A percentile compares a stretch with the other conserved stretches of the same genome.
phyloP scores from a whole-genome alignment of 179 eudicot species.

The Sideroxylon spinosum region DNA sequence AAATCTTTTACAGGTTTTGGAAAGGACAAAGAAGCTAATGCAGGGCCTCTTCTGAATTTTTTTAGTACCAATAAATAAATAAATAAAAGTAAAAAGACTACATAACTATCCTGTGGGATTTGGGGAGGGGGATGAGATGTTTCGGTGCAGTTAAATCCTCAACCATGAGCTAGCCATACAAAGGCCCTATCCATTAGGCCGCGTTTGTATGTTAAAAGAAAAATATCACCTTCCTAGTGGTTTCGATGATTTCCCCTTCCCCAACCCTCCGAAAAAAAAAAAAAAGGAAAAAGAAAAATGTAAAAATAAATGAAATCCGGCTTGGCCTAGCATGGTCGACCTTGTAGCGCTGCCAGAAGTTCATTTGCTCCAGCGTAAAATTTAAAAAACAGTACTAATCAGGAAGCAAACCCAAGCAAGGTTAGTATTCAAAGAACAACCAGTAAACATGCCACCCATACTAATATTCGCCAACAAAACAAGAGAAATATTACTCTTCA shows the following conservation, averaged over 20 bases:
- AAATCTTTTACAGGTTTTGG: not conserved
- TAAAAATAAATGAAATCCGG: not conserved
- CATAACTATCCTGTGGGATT: no score
- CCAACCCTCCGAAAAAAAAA: not conserved
- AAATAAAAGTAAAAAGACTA: no score
- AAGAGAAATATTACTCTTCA: not conserved
- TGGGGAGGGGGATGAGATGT: no score
- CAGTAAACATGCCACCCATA: not conserved
- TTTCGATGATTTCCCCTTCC: no score
- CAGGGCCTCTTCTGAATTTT: not conserved
- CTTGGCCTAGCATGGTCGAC: not conserved
- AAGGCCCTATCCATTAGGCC: no score
- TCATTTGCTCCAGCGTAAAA: not conserved
- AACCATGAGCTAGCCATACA: no score
- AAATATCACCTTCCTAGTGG: no score
- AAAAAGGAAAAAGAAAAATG: not conserved
- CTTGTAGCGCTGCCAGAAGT: not conserved
- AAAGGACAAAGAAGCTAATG: not conserved
- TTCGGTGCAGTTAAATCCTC: no score
- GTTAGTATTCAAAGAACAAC: not conserved
- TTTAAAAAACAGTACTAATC: not conserved
- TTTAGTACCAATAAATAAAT: not conserved
- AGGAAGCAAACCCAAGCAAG: constrained; percentile 2
- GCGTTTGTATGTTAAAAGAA: no score
- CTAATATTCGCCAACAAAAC: not conserved